A percentile compares a stretch with the other conserved stretches of the same genome.
Evolutionary conservation across 768 basidiomycete species (phyloP).

Genomic region (Serendipita vermifera): DNA sequence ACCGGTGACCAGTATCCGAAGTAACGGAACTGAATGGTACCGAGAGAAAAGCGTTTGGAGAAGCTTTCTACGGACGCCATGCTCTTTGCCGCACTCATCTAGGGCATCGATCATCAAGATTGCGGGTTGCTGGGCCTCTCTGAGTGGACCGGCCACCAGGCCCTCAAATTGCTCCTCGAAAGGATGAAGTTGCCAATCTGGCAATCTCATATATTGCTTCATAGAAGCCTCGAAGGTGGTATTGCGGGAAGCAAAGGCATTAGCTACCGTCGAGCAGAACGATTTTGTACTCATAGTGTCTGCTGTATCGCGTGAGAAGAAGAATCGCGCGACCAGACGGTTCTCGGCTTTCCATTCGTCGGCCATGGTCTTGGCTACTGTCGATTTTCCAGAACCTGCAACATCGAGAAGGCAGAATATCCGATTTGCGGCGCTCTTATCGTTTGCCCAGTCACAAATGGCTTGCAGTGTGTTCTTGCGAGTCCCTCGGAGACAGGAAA

Average conservation of each 20-base stretch:
- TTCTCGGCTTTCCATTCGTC: not conserved
- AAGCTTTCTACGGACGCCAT: not conserved
- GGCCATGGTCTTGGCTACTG: not conserved
- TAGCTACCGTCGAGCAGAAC: not conserved
- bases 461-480: not conserved
- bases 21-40: not conserved
- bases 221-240: not conserved
- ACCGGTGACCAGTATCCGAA: not conserved
- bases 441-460: not conserved
- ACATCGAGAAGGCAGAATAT: not conserved
- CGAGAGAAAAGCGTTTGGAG: not conserved
- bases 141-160: too few relatives aligned
- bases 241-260: not conserved
- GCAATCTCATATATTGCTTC: not conserved
- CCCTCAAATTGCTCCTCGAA: not conserved
- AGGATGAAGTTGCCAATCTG: not conserved
- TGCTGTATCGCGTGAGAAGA: not conserved
- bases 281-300: not conserved
- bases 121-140: too few relatives aligned
- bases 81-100: not conserved
- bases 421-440: not conserved
- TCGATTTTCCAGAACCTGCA: not conserved
- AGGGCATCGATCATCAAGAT: too few relatives aligned
- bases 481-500: too few relatives aligned
- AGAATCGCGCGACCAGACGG: not conserved